Evolutionary conservation across 305 asterid species (phyloP).

Genomic region (Fraxinus xanthoxyloides): DNA sequence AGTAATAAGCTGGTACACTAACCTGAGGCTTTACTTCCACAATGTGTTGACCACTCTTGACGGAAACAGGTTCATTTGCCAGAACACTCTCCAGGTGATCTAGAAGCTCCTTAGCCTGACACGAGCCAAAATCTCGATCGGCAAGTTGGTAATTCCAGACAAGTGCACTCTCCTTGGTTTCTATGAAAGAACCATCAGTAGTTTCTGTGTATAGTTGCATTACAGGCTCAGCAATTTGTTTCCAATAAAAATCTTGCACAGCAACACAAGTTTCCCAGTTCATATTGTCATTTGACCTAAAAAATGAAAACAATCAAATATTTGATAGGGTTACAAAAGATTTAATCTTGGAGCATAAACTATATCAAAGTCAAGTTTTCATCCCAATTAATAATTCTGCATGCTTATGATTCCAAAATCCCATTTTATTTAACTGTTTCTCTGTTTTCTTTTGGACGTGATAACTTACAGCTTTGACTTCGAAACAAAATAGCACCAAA

Average conservation of each 20-base stretch:
- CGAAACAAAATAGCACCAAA: not conserved
- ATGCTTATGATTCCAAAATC: not conserved
- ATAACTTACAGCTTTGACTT: not conserved
- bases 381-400: not conserved
- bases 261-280: conserved; percentile 77
- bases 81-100: conserved; percentile 89
- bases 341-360: not conserved
- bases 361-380: not conserved
- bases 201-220: conserved; percentile 83
- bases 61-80: conserved; percentile 84
- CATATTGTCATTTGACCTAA: conserved; percentile 52
- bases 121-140: conserved; percentile 83
- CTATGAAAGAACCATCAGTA: conserved; percentile 87
- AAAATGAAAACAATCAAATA: not conserved
- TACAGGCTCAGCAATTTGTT: conserved; percentile 83
- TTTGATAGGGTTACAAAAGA: not conserved
- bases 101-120: conserved; percentile 88
- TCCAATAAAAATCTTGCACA: conserved; percentile 73
- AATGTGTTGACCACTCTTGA: conserved; percentile 73
- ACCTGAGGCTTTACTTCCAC: conserved; percentile 96
- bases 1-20: conserved; percentile 10
- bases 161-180: conserved; percentile 66
- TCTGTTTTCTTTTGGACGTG: not conserved
- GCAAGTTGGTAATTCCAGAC: conserved; percentile 89
- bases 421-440: not conserved